Percentiles rank a stretch among this genome's conserved stretches.
Conservation (phyloP, 331 rosid species). For the Phaseolus coccineus region DNA sequence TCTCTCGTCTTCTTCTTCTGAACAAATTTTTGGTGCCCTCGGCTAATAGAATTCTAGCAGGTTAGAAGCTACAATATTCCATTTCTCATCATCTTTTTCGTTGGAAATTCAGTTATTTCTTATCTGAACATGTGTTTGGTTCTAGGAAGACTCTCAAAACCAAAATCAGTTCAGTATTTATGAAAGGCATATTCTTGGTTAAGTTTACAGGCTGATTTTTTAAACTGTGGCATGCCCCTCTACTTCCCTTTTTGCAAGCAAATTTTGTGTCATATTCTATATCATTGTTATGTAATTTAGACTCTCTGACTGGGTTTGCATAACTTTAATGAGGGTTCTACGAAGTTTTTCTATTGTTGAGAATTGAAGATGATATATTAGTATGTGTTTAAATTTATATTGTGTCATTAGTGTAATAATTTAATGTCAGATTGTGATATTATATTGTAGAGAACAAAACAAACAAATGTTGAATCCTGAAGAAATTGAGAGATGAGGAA, state of each 20-base stretch:
- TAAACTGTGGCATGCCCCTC: neutral
- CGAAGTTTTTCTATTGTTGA: neutral
- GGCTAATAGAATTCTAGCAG: constrained; percentile 43
- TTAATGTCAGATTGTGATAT: neutral
- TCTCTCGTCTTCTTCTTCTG: constrained; percentile 42
- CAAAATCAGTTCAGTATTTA: neutral
- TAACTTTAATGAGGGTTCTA: constrained; percentile 15
- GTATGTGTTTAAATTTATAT: constrained; percentile 23
- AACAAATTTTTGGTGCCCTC: constrained; percentile 32
- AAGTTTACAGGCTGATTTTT: neutral
- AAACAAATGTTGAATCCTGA: neutral
- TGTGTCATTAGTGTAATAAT: constrained; percentile 13
- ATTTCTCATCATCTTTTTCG: constrained; percentile 28
- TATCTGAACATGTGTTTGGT: neutral
- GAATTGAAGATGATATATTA: constrained; percentile 27
- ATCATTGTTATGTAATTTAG: neutral
- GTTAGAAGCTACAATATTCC: constrained; percentile 44
- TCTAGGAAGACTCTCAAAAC: constrained; percentile 17
- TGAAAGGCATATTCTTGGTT: neutral
- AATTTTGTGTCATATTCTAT: constrained; percentile 1
- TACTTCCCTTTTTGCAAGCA: neutral
- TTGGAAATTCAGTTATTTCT: constrained; percentile 19
- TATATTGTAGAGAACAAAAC: constrained; percentile 1
- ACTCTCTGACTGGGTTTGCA: neutral
- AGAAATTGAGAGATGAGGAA: constrained; percentile 30